phyloP scores from a whole-genome alignment of 2,329 filamentous ascomycete species.

The Arthroderma sp. region DNA sequence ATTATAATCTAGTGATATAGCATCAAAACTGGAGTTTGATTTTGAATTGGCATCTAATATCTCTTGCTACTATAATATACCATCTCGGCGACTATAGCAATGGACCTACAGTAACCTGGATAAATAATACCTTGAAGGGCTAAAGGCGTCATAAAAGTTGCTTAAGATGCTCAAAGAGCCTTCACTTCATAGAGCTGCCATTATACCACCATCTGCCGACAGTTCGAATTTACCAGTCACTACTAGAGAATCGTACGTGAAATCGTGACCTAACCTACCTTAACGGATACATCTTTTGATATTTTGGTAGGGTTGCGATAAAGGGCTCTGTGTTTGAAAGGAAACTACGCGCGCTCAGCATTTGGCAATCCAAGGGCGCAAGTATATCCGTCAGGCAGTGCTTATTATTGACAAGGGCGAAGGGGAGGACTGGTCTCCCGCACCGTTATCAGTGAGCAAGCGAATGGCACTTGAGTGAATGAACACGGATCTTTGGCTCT shows the following conservation, averaged over 20 bases:
- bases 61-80: too few species aligned
- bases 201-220: background rate
- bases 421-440: background rate
- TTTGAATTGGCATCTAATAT: too few species aligned
- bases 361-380: constrained; percentile 9
- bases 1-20: too few species aligned
- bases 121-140: background rate
- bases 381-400: constrained; percentile 9
- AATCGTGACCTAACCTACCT: background rate
- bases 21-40: too few species aligned
- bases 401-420: constrained; percentile 8
- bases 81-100: too few species aligned
- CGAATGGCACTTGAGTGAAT: constrained; percentile 13
- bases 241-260: background rate
- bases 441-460: constrained; percentile 8
- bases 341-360: constrained; percentile 10
- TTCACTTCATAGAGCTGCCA: background rate
- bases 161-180: background rate
- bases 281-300: background rate
- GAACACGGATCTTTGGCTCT: constrained; percentile 12
- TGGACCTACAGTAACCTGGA: background rate
- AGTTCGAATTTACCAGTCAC: background rate
- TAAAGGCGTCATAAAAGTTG: background rate
- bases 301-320: constrained; percentile 6
- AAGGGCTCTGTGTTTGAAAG: constrained; percentile 10